These are phyloP conservation scores for Argentina anserina DNA, from an alignment of 306 rosid genomes.

Conservation along the genomic window DNA sequence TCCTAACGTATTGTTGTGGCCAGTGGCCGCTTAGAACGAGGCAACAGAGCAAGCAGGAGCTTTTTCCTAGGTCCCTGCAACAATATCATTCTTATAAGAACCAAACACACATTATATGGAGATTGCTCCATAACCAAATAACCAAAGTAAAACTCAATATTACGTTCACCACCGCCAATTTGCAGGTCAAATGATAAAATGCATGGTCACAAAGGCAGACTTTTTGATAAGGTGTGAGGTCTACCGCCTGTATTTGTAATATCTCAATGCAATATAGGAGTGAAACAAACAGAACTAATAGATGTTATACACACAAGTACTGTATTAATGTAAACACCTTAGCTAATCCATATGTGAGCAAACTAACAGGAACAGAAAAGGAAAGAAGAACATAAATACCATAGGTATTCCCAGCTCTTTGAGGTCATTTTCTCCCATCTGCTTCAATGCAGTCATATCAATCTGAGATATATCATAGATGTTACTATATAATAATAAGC, in stretches of 20 bases:
- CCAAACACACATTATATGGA: neutral
- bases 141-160: neutral
- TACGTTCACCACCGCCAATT: neutral
- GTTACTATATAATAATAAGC: conserved; percentile 11
- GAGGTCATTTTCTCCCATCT: conserved; percentile 94
- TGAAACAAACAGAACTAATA: neutral
- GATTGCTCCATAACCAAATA: neutral
- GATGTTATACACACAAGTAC: no score
- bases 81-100: conserved; percentile 29
- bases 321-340: neutral
- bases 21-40: conserved; percentile 58
- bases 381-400: conserved; percentile 44
- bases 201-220: neutral
- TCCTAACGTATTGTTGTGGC: conserved; percentile 23
- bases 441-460: conserved; percentile 89
- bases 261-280: neutral
- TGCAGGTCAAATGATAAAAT: neutral
- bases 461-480: conserved; percentile 43
- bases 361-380: conserved; percentile 7
- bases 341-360: neutral
- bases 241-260: neutral
- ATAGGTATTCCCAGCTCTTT: conserved; percentile 97
- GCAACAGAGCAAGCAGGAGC: conserved; percentile 67
- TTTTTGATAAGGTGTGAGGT: neutral
- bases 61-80: conserved; percentile 97